phyloP scores from a whole-genome alignment of 768 basidiomycete species.

The Hemileccinum impolitum region DNA sequence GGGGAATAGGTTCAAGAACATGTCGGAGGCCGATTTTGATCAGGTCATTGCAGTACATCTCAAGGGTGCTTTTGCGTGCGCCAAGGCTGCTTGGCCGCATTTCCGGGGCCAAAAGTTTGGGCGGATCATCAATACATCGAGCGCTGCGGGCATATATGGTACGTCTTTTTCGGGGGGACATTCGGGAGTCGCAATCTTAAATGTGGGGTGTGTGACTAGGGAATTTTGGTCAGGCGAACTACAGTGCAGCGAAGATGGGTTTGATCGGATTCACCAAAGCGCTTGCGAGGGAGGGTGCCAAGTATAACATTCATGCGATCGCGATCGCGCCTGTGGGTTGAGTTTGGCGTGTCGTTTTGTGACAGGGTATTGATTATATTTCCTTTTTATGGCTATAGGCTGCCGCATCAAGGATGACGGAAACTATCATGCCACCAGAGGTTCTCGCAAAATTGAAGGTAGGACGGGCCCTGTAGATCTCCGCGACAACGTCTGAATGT shows the following conservation, averaged over 20 bases:
- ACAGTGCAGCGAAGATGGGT: slow-evolving; percentile 97
- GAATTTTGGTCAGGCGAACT: slow-evolving; percentile 97
- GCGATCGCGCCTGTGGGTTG: slow-evolving; percentile 83
- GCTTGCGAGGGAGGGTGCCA: slow-evolving; percentile 86
- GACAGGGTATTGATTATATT: background rate
- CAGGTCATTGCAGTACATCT: slow-evolving; percentile 85
- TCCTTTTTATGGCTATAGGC: slow-evolving; percentile 48
- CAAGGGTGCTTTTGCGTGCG: slow-evolving; percentile 90
- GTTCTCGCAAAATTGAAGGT: slow-evolving; percentile 86
- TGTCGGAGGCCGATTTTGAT: slow-evolving; percentile 94
- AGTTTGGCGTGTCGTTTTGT: background rate
- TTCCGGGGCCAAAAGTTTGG: slow-evolving; percentile 96
- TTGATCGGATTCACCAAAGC: slow-evolving; percentile 91
- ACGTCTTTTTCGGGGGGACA: slow-evolving; percentile 12
- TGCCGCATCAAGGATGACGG: slow-evolving; percentile 96
- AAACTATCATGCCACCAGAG: slow-evolving; percentile 91
- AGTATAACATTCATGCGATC: slow-evolving; percentile 83
- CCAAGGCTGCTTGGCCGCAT: slow-evolving; percentile 93
- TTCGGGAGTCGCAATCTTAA: background rate
- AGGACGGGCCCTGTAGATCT: slow-evolving; percentile 1
- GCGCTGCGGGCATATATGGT: slow-evolving; percentile 94
- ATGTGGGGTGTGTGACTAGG: slow-evolving; percentile 39
- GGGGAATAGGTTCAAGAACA: slow-evolving; percentile 83
- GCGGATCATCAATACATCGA: slow-evolving; percentile 90
- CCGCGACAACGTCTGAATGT: background rate